Percentiles rank a stretch among this genome's conserved stretches.
phyloP scores from a whole-genome alignment of 768 basidiomycete genomes.

The Termitomyces sp. region DNA sequence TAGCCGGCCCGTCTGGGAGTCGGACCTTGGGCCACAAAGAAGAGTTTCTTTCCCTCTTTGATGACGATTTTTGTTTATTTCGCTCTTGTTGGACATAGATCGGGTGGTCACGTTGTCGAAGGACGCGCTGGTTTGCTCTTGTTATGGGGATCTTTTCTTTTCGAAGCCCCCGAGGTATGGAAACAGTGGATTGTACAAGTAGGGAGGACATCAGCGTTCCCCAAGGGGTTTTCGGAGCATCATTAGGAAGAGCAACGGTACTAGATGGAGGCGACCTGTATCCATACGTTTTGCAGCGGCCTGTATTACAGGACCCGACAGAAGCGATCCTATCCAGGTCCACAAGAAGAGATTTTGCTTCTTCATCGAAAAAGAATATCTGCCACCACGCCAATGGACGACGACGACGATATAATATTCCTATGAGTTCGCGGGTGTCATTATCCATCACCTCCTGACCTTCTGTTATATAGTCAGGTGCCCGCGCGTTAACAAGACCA shows the following conservation, averaged over 20 bases:
- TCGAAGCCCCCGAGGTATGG: too few species aligned
- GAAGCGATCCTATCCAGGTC: not conserved
- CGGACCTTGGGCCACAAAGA: not conserved
- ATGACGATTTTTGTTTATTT: not conserved
- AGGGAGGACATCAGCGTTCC: not conserved
- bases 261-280: not conserved
- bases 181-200: not conserved
- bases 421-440: not conserved
- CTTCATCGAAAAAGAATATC: not conserved
- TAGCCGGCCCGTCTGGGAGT: not conserved
- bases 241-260: not conserved
- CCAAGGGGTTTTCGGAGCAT: not conserved
- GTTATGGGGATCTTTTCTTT: not conserved
- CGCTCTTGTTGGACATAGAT: not conserved
- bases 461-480: not conserved
- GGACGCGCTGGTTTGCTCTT: not conserved
- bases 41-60: not conserved
- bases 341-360: not conserved
- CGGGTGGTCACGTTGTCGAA: not conserved
- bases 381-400: not conserved
- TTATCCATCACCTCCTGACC: not conserved
- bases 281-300: not conserved
- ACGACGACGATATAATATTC: too few species aligned
- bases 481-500: not conserved
- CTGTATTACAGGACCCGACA: not conserved